Base-by-base conservation (phyloP, 495 filamentous ascomycete species). In the Cercophora newfieldiana region DNA sequence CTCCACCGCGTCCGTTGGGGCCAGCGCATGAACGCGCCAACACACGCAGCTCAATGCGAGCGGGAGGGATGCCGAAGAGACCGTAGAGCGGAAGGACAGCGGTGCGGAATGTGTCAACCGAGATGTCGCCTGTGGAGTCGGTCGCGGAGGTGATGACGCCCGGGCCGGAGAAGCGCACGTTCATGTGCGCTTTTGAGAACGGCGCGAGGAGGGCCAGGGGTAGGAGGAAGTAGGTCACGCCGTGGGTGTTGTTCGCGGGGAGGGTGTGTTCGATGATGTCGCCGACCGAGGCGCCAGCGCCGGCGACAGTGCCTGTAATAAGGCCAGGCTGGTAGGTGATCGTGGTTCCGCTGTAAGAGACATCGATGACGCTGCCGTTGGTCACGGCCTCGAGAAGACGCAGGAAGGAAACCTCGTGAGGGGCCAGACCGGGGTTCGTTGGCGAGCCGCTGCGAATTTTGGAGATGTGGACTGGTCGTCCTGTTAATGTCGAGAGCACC, bases 61-160 rank as follows among this genome's bases (percentile, higher is more conserved):
- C 87, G 58, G 87, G 87, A 18, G 78, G 74, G 68, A 98, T 96
- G 55, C 93, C 94, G 75, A 97, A 97, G 64, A 90, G 85, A 61
- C 89, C 91, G 80, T 91, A 97, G 28, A 97, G 81, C 47, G 96
- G 96, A 8, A 99, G 83, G 33, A 97, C 88, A 0, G 94, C 94
- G 2, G 93, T 97, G 60, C 96, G 90, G 74, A 98, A 93, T 29
- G 88, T 94, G 79, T 99, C 96, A 67, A 91, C 91, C 1, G 88
- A 91, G 60, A 97, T 85, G 74, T 99, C 96, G 44, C 93, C 93
- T 0, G 84, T 65, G 14, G 18, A 82, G 53, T 81, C 81, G 5
- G 93, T 97, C 1, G 91, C 87, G 31, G 89, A 87, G 1, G 96
- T 98, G 69, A 98, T 96, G n/a, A 96, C 94, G 50, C 96, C 96